These are phyloP conservation scores for Auxenochlorella pyrenoidosa DNA, from an alignment of 139 green algal genomes.

Conservation along the genomic window DNA sequence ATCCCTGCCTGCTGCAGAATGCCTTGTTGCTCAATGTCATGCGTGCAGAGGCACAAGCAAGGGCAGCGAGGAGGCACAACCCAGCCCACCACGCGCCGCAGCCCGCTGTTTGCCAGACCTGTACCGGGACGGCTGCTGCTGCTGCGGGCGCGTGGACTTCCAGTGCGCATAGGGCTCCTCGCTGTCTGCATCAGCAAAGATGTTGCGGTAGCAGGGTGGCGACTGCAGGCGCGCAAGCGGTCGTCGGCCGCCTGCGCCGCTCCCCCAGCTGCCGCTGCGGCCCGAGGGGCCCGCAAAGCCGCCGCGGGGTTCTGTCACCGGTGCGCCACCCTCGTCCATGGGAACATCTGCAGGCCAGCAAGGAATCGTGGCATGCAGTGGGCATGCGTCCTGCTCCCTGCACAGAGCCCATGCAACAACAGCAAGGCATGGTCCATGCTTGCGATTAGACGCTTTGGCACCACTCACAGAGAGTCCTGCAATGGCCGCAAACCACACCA, in stretches of 20 bases:
- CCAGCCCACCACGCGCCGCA: no score
- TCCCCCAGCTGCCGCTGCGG: not conserved
- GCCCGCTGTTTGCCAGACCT: not conserved
- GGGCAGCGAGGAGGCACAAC: no score
- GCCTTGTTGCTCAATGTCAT: no score
- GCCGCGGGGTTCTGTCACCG: not conserved
- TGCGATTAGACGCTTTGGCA: no score
- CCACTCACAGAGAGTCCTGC: no score
- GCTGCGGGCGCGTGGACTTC: not conserved
- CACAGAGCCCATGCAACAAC: no score
- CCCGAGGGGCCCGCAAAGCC: constrained; percentile 11
- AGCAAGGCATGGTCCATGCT: no score
- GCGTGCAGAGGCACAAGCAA: no score
- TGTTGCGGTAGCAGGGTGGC: constrained; percentile 59
- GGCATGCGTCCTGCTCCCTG: no score
- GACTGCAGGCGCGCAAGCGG: constrained; percentile 31
- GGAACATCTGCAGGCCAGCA: not conserved
- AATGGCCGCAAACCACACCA: no score
- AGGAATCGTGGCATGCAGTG: not conserved
- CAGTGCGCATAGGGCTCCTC: constrained; percentile 16
- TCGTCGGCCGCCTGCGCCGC: not conserved
- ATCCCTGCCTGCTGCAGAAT: no score
- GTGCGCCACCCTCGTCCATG: constrained; percentile 1
- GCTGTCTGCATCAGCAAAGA: constrained; percentile 42
- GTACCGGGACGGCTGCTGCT: not conserved